Evolutionary conservation across 371 early-diverging fungal species (phyloP).

Genomic region (Actinomucor elegans): DNA sequence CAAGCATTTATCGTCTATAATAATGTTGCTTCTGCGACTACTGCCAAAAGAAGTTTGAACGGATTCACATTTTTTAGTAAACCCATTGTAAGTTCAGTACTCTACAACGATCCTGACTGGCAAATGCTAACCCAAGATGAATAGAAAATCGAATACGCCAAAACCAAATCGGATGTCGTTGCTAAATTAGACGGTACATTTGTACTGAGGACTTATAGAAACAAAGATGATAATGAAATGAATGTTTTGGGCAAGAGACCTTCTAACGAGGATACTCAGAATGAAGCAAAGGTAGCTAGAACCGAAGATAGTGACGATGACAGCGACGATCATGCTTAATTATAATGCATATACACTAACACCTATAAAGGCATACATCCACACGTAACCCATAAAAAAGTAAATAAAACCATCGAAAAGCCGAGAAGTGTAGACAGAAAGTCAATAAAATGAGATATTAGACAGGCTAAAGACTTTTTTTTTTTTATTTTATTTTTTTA

Average conservation of each 20-base stretch:
- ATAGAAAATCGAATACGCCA: conserved; percentile 78
- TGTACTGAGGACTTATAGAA: conserved; percentile 28
- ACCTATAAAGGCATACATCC: neutral
- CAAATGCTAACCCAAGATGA: neutral
- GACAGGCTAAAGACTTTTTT: too few species aligned
- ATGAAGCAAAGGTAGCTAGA: conserved; percentile 23
- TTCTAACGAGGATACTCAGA: conserved; percentile 23
- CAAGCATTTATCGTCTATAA: conserved; percentile 93
- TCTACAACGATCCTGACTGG: neutral
- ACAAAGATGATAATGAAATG: conserved; percentile 9
- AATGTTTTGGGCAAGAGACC: conserved; percentile 22
- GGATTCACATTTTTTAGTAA: conserved; percentile 76
- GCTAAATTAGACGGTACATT: conserved; percentile 71
- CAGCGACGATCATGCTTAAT: conserved; percentile 31
- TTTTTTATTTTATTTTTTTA: too few species aligned
- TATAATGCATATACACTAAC: neutral
- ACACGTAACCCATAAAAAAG: too few species aligned
- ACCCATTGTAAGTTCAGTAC: conserved; percentile 62
- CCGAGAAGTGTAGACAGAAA: too few species aligned
- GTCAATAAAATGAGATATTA: too few species aligned
- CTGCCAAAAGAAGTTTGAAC: conserved; percentile 73
- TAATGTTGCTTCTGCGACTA: conserved; percentile 74
- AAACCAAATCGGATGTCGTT: conserved; percentile 75
- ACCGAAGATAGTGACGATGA: conserved; percentile 28
- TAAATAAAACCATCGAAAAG: too few species aligned